Percentiles rank a stretch among this genome's conserved stretches.
phyloP scores from a whole-genome alignment of 257 asterid species.

The Thymus mandschuricus region DNA sequence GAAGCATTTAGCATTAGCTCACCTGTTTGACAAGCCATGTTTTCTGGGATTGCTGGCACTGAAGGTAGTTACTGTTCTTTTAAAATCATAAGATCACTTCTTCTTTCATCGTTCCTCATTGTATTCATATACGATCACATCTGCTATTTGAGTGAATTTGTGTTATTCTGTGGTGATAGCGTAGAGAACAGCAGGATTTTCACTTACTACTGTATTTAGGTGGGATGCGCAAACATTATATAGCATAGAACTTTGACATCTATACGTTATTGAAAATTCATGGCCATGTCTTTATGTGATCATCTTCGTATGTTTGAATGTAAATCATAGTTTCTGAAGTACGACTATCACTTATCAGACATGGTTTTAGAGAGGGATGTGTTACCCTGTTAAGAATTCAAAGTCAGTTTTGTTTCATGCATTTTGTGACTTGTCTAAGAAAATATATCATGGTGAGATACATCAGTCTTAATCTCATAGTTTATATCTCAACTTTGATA shows the following conservation, averaged over 20 bases:
- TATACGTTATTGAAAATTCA: constrained; percentile 7
- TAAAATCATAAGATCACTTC: constrained; percentile 8
- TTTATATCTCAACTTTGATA: too few relatives aligned
- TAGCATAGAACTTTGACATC: not conserved
- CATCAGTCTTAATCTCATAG: not conserved
- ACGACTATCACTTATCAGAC: not conserved
- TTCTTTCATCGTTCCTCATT: not conserved
- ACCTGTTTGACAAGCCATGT: constrained; percentile 98
- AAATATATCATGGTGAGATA: not conserved
- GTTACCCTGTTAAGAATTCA: not conserved
- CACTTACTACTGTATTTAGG: not conserved
- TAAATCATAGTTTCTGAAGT: not conserved
- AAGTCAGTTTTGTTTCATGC: not conserved
- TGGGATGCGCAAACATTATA: not conserved
- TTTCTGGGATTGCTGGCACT: constrained; percentile 88
- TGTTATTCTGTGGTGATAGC: not conserved
- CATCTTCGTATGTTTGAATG: constrained; percentile 1
- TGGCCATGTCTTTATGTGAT: not conserved
- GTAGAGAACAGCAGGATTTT: not conserved
- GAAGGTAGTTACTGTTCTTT: constrained; percentile 56
- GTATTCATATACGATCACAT: not conserved
- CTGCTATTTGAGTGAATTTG: constrained; percentile 9
- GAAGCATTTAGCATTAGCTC: constrained; percentile 80
- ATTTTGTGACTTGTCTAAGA: not conserved
- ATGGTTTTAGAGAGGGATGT: not conserved